phyloP scores from a whole-genome alignment of 768 basidiomycete genomes.

The Termitomyces sp. region DNA sequence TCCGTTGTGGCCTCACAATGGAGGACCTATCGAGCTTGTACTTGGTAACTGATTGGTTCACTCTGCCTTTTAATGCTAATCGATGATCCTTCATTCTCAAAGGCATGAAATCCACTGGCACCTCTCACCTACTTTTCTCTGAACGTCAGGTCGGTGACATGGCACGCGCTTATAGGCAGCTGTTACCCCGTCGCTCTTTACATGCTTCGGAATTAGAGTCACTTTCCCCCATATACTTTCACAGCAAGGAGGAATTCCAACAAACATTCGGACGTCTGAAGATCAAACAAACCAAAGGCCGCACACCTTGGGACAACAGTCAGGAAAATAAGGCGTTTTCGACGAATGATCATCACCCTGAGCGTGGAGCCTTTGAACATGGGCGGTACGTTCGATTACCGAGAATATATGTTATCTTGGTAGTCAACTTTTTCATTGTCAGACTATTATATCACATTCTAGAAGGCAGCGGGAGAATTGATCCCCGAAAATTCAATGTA shows the following conservation, averaged over 20 bases:
- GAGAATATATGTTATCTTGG: not conserved
- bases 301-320: conserved; percentile 31
- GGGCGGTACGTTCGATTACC: conserved; percentile 29
- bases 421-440: not conserved
- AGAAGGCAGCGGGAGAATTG: conserved; percentile 14
- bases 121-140: conserved; percentile 40
- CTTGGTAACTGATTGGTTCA: conserved; percentile 28
- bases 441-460: conserved; percentile 29
- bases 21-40: conserved; percentile 31
- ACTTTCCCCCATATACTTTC: conserved; percentile 44
- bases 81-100: not conserved
- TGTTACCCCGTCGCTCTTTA: conserved; percentile 13
- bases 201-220: conserved; percentile 31
- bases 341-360: conserved; percentile 15
- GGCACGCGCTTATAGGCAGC: conserved; percentile 11
- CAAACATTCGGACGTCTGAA: conserved; percentile 35
- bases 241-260: conserved; percentile 21
- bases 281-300: conserved; percentile 30
- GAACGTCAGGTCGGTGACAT: conserved; percentile 22
- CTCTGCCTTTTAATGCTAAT: not conserved
- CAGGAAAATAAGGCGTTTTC: conserved; percentile 36
- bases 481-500: conserved; percentile 24
- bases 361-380: conserved; percentile 42
- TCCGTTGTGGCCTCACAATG: conserved; percentile 21
- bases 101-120: conserved; percentile 41